Evolutionary conservation across 805 yeast species (phyloP).

Genomic region (Starmerella vaccinii): DNA sequence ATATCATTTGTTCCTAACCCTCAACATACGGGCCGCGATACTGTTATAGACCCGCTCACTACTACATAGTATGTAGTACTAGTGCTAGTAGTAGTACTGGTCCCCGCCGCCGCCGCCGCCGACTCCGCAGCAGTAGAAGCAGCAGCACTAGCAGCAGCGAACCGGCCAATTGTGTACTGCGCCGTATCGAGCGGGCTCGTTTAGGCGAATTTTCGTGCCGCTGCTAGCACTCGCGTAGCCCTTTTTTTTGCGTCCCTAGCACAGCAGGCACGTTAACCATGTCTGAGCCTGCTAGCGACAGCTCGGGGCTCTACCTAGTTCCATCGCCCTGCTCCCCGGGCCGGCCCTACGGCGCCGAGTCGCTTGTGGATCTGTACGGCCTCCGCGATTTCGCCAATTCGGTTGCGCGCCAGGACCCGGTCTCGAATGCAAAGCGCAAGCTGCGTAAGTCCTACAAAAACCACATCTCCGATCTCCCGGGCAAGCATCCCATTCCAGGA

Average conservation of each 20-base stretch:
- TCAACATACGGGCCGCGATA: no score
- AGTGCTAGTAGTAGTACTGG: no score
- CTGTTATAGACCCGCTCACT: no score
- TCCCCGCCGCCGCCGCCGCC: no score
- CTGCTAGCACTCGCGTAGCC: no score
- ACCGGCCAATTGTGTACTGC: no score
- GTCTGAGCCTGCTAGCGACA: neutral
- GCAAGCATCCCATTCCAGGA: constrained; percentile 36
- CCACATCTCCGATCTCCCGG: constrained; percentile 79
- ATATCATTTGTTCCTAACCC: no score
- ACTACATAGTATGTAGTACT: no score
- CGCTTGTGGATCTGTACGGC: constrained; percentile 60
- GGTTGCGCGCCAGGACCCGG: constrained; percentile 77
- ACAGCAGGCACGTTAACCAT: neutral
- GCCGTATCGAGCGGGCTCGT: no score
- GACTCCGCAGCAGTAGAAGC: no score
- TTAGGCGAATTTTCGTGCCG: no score
- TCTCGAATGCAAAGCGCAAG: constrained; percentile 85
- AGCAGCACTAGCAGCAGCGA: no score
- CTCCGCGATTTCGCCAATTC: constrained; percentile 60
- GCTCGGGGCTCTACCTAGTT: constrained; percentile 10
- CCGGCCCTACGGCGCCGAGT: constrained; percentile 49
- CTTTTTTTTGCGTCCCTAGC: neutral
- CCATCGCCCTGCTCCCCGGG: constrained; percentile 33
- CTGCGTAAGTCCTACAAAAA: constrained; percentile 90